Evolutionary conservation across 2,329 filamentous ascomycete species (phyloP).

Genomic region (Trichoderma guizhouense): DNA sequence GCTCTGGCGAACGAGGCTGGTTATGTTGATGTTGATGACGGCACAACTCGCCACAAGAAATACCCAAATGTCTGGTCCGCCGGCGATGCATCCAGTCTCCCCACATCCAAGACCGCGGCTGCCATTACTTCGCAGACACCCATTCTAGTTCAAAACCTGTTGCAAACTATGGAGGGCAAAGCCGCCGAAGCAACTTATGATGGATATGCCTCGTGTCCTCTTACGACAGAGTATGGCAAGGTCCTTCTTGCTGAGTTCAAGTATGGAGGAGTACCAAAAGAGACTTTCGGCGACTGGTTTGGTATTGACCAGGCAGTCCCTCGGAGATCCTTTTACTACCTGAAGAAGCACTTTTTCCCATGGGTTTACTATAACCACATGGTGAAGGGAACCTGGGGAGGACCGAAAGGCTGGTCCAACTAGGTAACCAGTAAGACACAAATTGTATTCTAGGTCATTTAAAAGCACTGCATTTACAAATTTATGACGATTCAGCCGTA

Average conservation of each 20-base stretch:
- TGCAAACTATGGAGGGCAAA: constrained; percentile 44
- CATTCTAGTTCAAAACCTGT: constrained; percentile 47
- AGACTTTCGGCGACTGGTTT: constrained; percentile 54
- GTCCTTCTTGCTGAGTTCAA: constrained; percentile 64
- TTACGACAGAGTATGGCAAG: constrained; percentile 57
- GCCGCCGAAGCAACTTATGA: constrained; percentile 45
- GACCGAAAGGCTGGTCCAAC: constrained; percentile 51
- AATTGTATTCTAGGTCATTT: not conserved
- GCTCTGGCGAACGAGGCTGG: constrained; percentile 52
- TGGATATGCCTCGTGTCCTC: constrained; percentile 55
- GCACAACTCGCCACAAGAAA: constrained; percentile 50
- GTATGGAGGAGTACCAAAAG: constrained; percentile 60
- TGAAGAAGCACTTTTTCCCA: constrained; percentile 66
- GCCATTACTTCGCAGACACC: constrained; percentile 52
- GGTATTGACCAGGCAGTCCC: constrained; percentile 57
- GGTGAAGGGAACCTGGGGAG: constrained; percentile 61
- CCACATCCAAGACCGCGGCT: constrained; percentile 55
- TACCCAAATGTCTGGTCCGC: constrained; percentile 57
- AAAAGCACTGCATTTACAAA: not conserved
- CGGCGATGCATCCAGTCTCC: constrained; percentile 57
- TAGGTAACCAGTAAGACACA: not conserved
- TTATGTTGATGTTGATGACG: constrained; percentile 55
- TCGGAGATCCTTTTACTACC: constrained; percentile 55
- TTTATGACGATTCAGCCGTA: not conserved
- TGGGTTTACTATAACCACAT: constrained; percentile 61